Base-by-base conservation (phyloP, 768 basidiomycete genomes). In the Russula virescens region DNA sequence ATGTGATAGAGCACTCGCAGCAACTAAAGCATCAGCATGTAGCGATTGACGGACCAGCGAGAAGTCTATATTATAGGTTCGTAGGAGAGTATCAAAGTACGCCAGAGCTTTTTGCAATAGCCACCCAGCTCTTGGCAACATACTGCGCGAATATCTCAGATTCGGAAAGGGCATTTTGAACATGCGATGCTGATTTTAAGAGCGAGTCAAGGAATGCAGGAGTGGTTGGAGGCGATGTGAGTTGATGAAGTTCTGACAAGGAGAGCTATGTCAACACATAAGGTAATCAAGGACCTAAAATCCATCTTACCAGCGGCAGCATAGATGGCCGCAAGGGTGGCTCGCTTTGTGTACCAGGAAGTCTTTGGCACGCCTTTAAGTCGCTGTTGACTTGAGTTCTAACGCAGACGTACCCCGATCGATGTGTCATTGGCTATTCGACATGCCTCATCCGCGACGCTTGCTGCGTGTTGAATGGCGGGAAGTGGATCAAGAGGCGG, bases 151-250 rank as follows among this genome's bases (percentile, higher is more conserved):
- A 92, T 42, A 81, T 61, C 21, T 74, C 74, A 0, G 79, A 76
- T 62, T 91, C 87, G 46, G 75, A 75, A 9, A 88, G 60, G 0
- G 81, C 77, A 0, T 72, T 72, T 50, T 82, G 79, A 0, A 84
- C 67, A 1, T 73, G 65, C 2, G 76, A 72, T 3, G 83, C 80
- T 3, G 78, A 73, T 11, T 79, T 76, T 16, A 93, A 77, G 7
- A 91, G 80, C 9, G 79, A 74, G 50, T 87, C 84, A 16, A 94
- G 77, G 75, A 94, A 91, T 3, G 76, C 73, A 31, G 76, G 73
- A 0, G 88, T 83, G 2, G 89, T 89, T 14, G 75, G 69, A 5
- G 91, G 88, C 1, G 91, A 93, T 0, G 83, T 80, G n/a, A 94
- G 70, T 70, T 94, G 91, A 69, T 92, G 91, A 18, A 94, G 76